These are phyloP conservation scores for Phaseolus coccineus DNA, from an alignment of 331 rosid species.

Conservation along the genomic window DNA sequence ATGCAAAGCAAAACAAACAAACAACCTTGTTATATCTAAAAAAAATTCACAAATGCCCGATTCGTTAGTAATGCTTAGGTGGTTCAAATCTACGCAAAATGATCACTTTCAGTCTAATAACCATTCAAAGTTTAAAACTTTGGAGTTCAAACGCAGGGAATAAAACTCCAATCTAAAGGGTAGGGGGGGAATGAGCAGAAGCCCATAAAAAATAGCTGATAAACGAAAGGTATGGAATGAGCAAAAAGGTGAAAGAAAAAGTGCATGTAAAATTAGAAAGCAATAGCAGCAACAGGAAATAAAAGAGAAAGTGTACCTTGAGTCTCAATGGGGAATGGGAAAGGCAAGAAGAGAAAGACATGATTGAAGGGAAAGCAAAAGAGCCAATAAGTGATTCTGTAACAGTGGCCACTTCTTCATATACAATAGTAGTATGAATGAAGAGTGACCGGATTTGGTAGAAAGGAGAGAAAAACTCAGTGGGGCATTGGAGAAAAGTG, in stretches of 20 bases:
- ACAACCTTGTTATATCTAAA: slow-evolving; percentile 19
- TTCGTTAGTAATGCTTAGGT: slow-evolving; percentile 20
- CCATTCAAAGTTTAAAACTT: slow-evolving; percentile 35
- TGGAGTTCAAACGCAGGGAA: slow-evolving; percentile 8
- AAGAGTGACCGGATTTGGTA: not conserved
- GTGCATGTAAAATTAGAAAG: slow-evolving; percentile 27
- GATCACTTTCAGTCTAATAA: slow-evolving; percentile 12
- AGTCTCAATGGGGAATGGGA: slow-evolving; percentile 54
- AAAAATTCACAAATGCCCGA: slow-evolving; percentile 2
- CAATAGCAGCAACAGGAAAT: slow-evolving; percentile 8
- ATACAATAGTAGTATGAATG: not conserved
- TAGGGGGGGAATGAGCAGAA: not conserved
- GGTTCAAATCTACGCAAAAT: slow-evolving; percentile 35
- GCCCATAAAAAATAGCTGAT: not conserved
- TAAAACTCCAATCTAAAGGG: not conserved
- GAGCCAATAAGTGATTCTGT: slow-evolving; percentile 47
- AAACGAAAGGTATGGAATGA: not conserved
- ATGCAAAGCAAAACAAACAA: slow-evolving; percentile 16
- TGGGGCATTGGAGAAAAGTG: not conserved
- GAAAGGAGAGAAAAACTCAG: not conserved
- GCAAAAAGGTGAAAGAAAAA: slow-evolving; percentile 10
- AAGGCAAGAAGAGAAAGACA: slow-evolving; percentile 62
- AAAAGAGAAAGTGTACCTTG: slow-evolving; percentile 53
- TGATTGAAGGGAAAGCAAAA: slow-evolving; percentile 40
- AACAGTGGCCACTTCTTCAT: slow-evolving; percentile 54